These are phyloP conservation scores for Bruguiera hainesii DNA, from an alignment of 441 rosid genomes.

Conservation along the genomic window DNA sequence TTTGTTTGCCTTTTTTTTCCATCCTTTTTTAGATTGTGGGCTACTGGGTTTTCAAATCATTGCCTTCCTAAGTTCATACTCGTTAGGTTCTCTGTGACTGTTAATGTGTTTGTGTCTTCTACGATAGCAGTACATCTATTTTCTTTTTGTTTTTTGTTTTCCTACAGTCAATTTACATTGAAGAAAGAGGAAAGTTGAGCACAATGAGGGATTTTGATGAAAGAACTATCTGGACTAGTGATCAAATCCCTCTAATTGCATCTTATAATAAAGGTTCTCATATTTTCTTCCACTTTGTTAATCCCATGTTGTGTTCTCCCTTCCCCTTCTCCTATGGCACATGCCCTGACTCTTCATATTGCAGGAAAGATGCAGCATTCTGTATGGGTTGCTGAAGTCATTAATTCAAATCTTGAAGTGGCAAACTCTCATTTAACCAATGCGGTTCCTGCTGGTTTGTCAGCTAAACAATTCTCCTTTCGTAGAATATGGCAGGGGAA, in stretches of 20 bases:
- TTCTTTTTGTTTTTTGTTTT: conserved; percentile 17
- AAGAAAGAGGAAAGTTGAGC: conserved; percentile 87
- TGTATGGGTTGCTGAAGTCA: conserved; percentile 77
- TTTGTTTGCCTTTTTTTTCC: conserved; percentile 1
- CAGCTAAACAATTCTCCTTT: conserved; percentile 60
- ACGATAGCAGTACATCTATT: background rate
- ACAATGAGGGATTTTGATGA: conserved; percentile 85
- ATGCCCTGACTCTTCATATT: conserved; percentile 19
- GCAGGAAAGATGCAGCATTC: conserved; percentile 98
- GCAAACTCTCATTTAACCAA: conserved; percentile 38
- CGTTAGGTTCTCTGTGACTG: background rate
- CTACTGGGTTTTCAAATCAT: too few relatives aligned
- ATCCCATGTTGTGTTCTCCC: conserved; percentile 5
- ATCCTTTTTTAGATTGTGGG: background rate
- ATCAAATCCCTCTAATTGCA: conserved; percentile 82
- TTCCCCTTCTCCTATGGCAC: conserved; percentile 17
- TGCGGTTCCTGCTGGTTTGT: conserved; percentile 47
- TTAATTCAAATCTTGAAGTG: conserved; percentile 56
- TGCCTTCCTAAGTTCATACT: conserved; percentile 1
- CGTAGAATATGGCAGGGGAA: conserved; percentile 97
- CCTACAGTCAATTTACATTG: conserved; percentile 64
- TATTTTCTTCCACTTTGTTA: conserved; percentile 19
- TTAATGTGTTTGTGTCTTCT: background rate
- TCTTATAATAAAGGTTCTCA: conserved; percentile 78
- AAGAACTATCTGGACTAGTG: conserved; percentile 95